Conservation (phyloP, 2,329 filamentous ascomycete genomes). For the Microdochium paspali region DNA sequence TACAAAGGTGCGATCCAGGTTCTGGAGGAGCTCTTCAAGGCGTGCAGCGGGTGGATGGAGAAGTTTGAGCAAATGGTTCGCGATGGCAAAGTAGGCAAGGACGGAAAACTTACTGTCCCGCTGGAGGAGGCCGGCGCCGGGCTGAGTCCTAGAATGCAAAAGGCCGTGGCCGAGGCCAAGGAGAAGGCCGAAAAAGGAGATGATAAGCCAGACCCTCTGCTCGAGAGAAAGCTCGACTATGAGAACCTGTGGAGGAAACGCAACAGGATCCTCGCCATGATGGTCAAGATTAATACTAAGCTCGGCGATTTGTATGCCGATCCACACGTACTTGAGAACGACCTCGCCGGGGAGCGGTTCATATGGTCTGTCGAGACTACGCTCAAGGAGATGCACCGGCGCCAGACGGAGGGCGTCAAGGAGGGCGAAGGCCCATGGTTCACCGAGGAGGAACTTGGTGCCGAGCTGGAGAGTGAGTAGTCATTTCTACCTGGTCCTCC, state of each 20-base stretch:
- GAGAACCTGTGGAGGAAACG: slow-evolving; percentile 49
- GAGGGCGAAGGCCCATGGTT: slow-evolving; percentile 65
- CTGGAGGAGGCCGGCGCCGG: slow-evolving; percentile 3
- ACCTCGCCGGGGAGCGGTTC: slow-evolving; percentile 66
- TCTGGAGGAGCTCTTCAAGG: slow-evolving; percentile 63
- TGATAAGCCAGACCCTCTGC: slow-evolving; percentile 7
- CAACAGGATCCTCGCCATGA: slow-evolving; percentile 61
- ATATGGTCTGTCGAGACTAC: slow-evolving; percentile 75
- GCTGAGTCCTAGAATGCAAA: slow-evolving; percentile 3
- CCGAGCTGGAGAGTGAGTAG: slow-evolving; percentile 50
- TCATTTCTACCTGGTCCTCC: too few species aligned
- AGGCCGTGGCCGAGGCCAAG: slow-evolving; percentile 6
- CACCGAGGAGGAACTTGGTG: slow-evolving; percentile 62
- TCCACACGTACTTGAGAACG: slow-evolving; percentile 63
- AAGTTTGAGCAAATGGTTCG: slow-evolving; percentile 39
- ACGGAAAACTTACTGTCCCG: slow-evolving; percentile 19
- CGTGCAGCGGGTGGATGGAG: slow-evolving; percentile 55
- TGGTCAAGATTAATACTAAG: slow-evolving; percentile 71
- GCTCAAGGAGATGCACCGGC: slow-evolving; percentile 62
- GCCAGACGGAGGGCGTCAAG: slow-evolving; percentile 58
- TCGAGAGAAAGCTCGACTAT: slow-evolving; percentile 24
- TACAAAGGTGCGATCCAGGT: slow-evolving; percentile 65
- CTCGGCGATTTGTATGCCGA: slow-evolving; percentile 75
- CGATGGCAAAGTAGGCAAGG: slow-evolving; percentile 34
- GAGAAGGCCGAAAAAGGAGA: slow-evolving; percentile 9